phyloP scores from a whole-genome alignment of 2,329 filamentous ascomycete species.

The Dothistroma pini region DNA sequence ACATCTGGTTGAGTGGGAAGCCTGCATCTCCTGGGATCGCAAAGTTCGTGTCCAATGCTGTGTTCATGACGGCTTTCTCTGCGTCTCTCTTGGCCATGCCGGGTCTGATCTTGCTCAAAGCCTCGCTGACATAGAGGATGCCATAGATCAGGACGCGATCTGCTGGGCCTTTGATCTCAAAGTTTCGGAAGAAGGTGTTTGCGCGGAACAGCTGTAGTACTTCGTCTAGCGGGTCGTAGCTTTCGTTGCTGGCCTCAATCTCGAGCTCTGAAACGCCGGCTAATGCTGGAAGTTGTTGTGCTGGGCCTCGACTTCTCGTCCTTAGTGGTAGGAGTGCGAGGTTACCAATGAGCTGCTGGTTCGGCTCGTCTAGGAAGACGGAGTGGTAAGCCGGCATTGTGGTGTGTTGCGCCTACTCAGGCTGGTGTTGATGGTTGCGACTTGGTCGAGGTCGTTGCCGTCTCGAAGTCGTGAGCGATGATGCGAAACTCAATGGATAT shows the following conservation, averaged over 20 bases:
- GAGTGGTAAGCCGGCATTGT: conserved; percentile 76
- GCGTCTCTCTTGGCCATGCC: conserved; percentile 62
- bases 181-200: conserved; percentile 99
- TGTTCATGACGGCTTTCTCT: conserved; percentile 78
- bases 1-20: conserved; percentile 95
- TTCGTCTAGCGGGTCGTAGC: conserved; percentile 96
- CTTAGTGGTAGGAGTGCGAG: conserved; percentile 92
- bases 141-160: conserved; percentile 95
- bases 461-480: too few relatives aligned
- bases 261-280: conserved; percentile 53
- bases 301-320: conserved; percentile 92
- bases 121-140: conserved; percentile 91
- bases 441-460: neutral
- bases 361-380: conserved; percentile 82
- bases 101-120: conserved; percentile 81
- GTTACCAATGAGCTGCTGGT: conserved; percentile 71
- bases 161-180: conserved; percentile 95
- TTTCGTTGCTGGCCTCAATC: conserved; percentile 78
- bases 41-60: conserved; percentile 90
- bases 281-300: conserved; percentile 70
- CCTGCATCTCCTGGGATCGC: conserved; percentile 88
- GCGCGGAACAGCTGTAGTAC: conserved; percentile 88
- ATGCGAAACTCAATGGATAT: too few relatives aligned
- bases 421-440: neutral
- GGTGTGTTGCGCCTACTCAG: conserved; percentile 7